These are phyloP conservation scores for Trametes cinnabarina DNA, from an alignment of 768 basidiomycete species.

Conservation along the genomic window DNA sequence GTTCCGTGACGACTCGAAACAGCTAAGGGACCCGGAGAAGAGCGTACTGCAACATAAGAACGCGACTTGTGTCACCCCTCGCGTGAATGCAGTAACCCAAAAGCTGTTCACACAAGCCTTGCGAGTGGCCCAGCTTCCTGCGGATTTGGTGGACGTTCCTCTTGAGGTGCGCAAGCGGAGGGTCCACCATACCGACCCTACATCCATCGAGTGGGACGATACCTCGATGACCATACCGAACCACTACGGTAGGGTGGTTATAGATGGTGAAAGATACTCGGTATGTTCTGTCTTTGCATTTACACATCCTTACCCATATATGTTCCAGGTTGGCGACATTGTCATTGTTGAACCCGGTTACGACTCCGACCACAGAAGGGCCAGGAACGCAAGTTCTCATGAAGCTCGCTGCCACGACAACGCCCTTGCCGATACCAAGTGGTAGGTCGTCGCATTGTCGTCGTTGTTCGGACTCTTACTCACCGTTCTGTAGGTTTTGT, in stretches of 20 bases:
- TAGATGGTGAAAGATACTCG: slow-evolving; percentile 58
- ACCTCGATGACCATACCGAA: slow-evolving; percentile 24
- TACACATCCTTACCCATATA: background rate
- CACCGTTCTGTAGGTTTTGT: slow-evolving; percentile 53
- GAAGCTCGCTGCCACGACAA: slow-evolving; percentile 48
- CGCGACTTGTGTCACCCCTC: slow-evolving; percentile 29
- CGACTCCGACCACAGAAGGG: slow-evolving; percentile 43
- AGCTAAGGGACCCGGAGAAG: slow-evolving; percentile 24
- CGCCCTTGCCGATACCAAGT: slow-evolving; percentile 53
- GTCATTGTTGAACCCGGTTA: slow-evolving; percentile 62
- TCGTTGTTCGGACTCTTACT: background rate
- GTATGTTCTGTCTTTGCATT: slow-evolving; percentile 34
- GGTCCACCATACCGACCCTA: slow-evolving; percentile 28
- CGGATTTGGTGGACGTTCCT: background rate
- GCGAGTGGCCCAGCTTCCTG: background rate
- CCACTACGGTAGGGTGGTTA: slow-evolving; percentile 44
- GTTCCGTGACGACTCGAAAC: background rate
- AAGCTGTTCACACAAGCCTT: slow-evolving; percentile 7
- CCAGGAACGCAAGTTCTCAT: slow-evolving; percentile 38
- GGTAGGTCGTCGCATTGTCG: slow-evolving; percentile 44
- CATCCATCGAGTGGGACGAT: slow-evolving; percentile 35
- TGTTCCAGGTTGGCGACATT: slow-evolving; percentile 54
- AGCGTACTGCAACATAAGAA: slow-evolving; percentile 38
- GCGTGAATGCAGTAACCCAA: slow-evolving; percentile 12
- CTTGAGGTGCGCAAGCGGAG: background rate